Evolutionary conservation across 1,284 basidiomycete genomes (phyloP), one percentile per base, ranked within the genome.

Genomic region (Cutaneotrichosporon arboriforme): DNA sequence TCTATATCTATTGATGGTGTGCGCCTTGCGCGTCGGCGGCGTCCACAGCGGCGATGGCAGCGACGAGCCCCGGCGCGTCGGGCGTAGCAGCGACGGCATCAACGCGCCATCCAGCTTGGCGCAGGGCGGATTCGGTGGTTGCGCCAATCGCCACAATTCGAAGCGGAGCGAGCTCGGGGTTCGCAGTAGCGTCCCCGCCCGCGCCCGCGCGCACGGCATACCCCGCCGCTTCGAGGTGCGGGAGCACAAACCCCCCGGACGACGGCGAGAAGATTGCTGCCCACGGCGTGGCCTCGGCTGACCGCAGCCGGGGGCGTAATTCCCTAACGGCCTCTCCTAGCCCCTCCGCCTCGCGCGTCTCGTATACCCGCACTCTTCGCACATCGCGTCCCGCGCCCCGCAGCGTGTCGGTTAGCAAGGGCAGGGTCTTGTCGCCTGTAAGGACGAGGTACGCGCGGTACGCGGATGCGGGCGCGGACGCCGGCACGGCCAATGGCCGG

Each of bases 201-300:
- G n/a, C 41, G 18, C 15, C 42, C 9, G 38, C 21, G 3, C 42
- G 23, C 18, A 52, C 49, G 4, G 33, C 40, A 14, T 23, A 49
- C 5, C 36, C 35, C 0, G 22, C 31, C 13, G 0, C 3, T 7
- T 44, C 21, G 7, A 67, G 46, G 31, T 59, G 54, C 8, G 60
- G 58, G 2, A 73, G 46, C 4, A 68, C 69, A 5, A 60, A 59
- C 8, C 49, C 60, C 4, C 67, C 67, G 8, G 67, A 68, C 2
- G 64, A 67, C 20, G 73, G 73, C 8, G 70, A 67, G 61, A 74
- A 75, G 60, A 74, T 69, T 2, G 57, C 66, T 4, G 67, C 52
- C 72, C 72, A 72, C 82, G 56, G 62, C 87, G 86, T 76, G 18
- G 86, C 81, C 4, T 90, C 77, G 0, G 85, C 86, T 31, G 26